These are phyloP conservation scores for Blastobotrys illinoisensis DNA, from an alignment of 1,139 yeast genomes.

Conservation along the genomic window DNA sequence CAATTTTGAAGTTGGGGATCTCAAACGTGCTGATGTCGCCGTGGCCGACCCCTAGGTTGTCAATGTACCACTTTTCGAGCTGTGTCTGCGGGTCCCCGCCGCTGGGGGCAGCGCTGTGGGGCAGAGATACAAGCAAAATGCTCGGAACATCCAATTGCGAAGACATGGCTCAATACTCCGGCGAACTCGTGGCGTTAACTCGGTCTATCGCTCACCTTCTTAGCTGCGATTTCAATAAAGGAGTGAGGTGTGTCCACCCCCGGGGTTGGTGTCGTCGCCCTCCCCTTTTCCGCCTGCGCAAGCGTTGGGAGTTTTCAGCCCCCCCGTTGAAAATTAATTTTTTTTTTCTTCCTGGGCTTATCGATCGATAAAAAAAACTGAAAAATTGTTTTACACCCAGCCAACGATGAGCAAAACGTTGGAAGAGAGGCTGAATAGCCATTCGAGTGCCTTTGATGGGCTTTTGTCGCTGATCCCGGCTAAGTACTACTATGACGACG, in stretches of 20 bases:
- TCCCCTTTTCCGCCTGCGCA: not conserved
- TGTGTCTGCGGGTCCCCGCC: constrained; percentile 39
- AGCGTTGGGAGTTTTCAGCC: not conserved
- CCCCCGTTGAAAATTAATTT: not conserved
- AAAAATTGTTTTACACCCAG: not conserved
- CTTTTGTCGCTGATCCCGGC: constrained; percentile 88
- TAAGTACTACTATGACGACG: constrained; percentile 78
- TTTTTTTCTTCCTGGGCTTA: constrained; percentile 3
- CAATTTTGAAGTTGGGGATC: constrained; percentile 89
- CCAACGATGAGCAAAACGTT: constrained; percentile 26
- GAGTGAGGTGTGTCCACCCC: not conserved
- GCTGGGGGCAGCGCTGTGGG: constrained; percentile 44
- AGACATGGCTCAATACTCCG: not conserved
- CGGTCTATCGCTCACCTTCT: not conserved
- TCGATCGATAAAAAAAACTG: not conserved
- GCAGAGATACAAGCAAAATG: constrained; percentile 41
- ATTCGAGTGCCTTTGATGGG: constrained; percentile 87
- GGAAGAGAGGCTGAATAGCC: constrained; percentile 69
- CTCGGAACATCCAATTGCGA: constrained; percentile 3
- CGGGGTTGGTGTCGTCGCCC: no score
- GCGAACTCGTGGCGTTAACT: not conserved
- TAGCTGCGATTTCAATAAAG: not conserved
- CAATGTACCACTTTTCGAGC: constrained; percentile 37
- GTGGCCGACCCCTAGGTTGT: constrained; percentile 21
- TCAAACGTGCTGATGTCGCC: constrained; percentile 38